Evolutionary conservation across 179 eudicot species (phyloP).

Genomic region (Actinidia polygama): DNA sequence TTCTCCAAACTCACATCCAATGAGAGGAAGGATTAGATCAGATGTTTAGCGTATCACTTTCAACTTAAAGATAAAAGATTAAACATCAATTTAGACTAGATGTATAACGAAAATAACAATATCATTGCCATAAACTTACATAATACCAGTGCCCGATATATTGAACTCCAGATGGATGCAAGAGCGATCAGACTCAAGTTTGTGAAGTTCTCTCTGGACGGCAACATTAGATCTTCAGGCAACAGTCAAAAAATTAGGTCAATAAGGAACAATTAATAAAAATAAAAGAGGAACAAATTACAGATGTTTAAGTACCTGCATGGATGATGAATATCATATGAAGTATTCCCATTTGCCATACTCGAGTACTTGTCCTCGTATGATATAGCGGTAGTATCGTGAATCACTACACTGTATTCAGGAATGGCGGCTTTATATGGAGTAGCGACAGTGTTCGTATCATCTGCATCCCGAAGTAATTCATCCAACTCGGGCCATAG

Average conservation of each 20-base stretch:
- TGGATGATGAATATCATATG: conserved; percentile 80
- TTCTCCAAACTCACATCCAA: background rate
- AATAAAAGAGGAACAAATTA: background rate
- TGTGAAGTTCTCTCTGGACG: conserved; percentile 74
- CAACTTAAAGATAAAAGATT: background rate
- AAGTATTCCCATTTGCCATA: conserved; percentile 70
- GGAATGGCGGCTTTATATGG: conserved; percentile 77
- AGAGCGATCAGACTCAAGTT: conserved; percentile 80
- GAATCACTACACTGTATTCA: conserved; percentile 68
- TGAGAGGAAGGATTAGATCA: background rate
- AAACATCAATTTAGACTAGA: background rate
- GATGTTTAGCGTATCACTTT: background rate
- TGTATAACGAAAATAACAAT: background rate
- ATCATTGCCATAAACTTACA: conserved; percentile 43
- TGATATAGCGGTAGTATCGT: conserved; percentile 40
- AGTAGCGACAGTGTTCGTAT: conserved; percentile 48
- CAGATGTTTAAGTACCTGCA: conserved; percentile 56
- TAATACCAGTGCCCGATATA: conserved; percentile 62
- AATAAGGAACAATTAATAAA: background rate
- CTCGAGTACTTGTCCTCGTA: conserved; percentile 49
- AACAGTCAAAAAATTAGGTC: conserved; percentile 11
- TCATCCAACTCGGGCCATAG: conserved; percentile 85
- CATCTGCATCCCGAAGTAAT: conserved; percentile 70
- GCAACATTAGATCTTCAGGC: conserved; percentile 63
- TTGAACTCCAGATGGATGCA: conserved; percentile 87